A percentile compares a stretch with the other conserved stretches of the same genome.
Evolutionary conservation across 192 early-diverging fungal species (phyloP).

Genomic region (Cetraspora pellucida): DNA sequence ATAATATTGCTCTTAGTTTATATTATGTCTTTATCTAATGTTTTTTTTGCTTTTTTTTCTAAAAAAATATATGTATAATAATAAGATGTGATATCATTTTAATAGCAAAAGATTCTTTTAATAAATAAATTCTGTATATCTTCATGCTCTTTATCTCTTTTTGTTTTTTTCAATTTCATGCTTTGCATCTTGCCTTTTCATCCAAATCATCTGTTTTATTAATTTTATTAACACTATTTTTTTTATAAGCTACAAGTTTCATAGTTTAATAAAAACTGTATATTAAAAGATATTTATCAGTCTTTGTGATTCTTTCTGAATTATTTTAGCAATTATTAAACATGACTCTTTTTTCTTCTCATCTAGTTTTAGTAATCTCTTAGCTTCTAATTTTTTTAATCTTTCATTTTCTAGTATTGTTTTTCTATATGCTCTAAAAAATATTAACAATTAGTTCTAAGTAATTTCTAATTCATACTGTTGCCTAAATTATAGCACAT

Average conservation of each 20-base stretch:
- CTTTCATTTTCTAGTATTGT: constrained; percentile 62
- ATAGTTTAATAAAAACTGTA: constrained; percentile 19
- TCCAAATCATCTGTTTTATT: constrained; percentile 93
- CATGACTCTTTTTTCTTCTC: constrained; percentile 76
- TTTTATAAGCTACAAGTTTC: constrained; percentile 43
- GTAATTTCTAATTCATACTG: not conserved
- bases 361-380: constrained; percentile 50
- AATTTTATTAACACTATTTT: constrained; percentile 52
- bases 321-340: constrained; percentile 69
- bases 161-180: constrained; percentile 88
- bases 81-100: not conserved
- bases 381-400: constrained; percentile 56
- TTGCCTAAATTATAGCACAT: constrained; percentile 30
- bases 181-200: constrained; percentile 83
- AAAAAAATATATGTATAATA: too few species aligned
- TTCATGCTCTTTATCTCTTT: constrained; percentile 80
- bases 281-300: constrained; percentile 45
- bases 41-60: constrained; percentile 76
- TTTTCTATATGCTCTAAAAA: constrained; percentile 57
- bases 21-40: constrained; percentile 70
- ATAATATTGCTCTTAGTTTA: constrained; percentile 81
- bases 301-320: constrained; percentile 61
- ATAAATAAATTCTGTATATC: constrained; percentile 60
- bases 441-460: not conserved
- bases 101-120: not conserved